Percentiles rank a stretch among this genome's conserved stretches.
These are phyloP conservation scores for Fagopyrum esculentum DNA, from an alignment of 148 eudicot genomes.

Conservation along the genomic window DNA sequence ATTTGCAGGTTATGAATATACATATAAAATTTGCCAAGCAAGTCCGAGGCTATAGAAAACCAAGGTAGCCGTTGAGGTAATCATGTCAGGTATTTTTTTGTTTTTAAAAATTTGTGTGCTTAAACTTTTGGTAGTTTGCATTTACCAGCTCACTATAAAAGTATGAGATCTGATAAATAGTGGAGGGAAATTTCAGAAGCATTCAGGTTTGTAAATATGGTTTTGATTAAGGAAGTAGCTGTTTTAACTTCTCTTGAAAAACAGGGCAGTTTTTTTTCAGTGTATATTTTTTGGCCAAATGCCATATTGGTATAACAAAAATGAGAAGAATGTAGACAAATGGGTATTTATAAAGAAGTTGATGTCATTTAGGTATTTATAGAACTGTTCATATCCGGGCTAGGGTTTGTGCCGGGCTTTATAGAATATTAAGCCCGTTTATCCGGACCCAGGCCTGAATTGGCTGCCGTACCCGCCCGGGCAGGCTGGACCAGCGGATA, in stretches of 20 bases:
- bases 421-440: too few relatives aligned
- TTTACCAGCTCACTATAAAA: not conserved
- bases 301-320: too few relatives aligned
- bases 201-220: not conserved
- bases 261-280: too few relatives aligned
- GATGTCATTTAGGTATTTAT: too few relatives aligned
- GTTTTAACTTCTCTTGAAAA: not conserved
- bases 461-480: too few relatives aligned
- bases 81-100: not conserved
- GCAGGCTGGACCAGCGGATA: too few relatives aligned
- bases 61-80: constrained; percentile 3
- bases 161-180: not conserved
- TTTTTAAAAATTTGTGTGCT: not conserved
- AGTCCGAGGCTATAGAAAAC: constrained; percentile 8
- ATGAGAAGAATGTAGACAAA: too few relatives aligned
- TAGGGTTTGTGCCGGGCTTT: too few relatives aligned
- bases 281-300: too few relatives aligned
- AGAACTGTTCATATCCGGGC: too few relatives aligned
- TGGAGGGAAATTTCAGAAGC: not conserved
- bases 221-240: not conserved
- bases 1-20: not conserved
- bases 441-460: too few relatives aligned
- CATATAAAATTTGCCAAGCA: not conserved
- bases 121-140: not conserved
- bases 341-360: too few relatives aligned